Evolutionary conservation across 2,329 filamentous ascomycete genomes (phyloP).

Genomic region (Calonectria pseudoreteaudii): DNA sequence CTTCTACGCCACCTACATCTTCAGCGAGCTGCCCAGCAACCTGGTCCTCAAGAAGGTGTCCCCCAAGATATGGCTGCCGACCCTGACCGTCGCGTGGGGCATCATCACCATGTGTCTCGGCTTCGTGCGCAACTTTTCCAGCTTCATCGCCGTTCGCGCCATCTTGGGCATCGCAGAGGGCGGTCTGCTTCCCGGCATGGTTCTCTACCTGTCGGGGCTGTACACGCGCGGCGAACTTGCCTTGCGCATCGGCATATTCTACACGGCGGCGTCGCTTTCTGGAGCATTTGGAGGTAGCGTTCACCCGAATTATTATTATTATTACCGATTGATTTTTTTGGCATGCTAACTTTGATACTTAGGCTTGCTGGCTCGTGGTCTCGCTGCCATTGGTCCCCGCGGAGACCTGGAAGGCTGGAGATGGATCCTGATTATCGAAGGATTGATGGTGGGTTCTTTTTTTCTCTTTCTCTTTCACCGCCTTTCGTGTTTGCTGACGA

Average conservation of each 20-base stretch:
- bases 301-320: too few species aligned
- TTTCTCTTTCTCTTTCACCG: background rate
- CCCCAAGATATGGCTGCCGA: slow-evolving; percentile 70
- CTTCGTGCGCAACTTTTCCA: slow-evolving; percentile 63
- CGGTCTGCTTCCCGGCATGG: slow-evolving; percentile 67
- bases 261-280: slow-evolving; percentile 42
- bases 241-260: slow-evolving; percentile 74
- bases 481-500: background rate
- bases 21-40: slow-evolving; percentile 73
- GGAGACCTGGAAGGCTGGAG: background rate
- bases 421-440: background rate
- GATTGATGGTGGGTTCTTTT: background rate
- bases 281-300: background rate
- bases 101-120: slow-evolving; percentile 68
- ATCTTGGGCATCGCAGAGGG: slow-evolving; percentile 19
- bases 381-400: background rate
- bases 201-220: slow-evolving; percentile 74
- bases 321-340: too few species aligned
- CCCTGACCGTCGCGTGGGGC: slow-evolving; percentile 68
- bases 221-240: slow-evolving; percentile 71
- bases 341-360: background rate
- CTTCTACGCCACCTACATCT: slow-evolving; percentile 74
- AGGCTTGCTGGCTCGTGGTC: background rate
- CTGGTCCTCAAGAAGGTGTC: slow-evolving; percentile 71
- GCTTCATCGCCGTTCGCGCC: slow-evolving; percentile 66